A percentile compares a stretch with the other conserved stretches of the same genome.
Conservation (phyloP, 2,329 filamentous ascomycete species). For the Aaosphaeria arxii region DNA sequence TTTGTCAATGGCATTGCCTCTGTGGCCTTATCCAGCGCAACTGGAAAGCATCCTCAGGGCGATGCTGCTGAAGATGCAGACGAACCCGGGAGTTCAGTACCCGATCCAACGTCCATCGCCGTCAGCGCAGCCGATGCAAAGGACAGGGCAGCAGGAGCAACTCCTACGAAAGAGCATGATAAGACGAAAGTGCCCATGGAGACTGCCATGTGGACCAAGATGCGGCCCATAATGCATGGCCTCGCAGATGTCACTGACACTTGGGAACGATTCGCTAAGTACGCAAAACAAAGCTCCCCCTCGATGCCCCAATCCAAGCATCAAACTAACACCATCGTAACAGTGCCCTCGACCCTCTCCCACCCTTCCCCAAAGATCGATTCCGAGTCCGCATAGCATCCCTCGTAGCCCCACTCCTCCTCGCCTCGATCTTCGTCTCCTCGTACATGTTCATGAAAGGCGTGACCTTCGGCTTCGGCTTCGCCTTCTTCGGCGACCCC, state of each 20-base stretch:
- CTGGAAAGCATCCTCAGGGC: conserved; percentile 70
- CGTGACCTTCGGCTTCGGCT: conserved; percentile 64
- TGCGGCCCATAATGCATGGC: conserved; percentile 68
- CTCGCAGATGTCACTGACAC: conserved; percentile 59
- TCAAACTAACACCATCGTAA: background rate
- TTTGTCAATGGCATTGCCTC: conserved; percentile 72
- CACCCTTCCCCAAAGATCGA: conserved; percentile 45
- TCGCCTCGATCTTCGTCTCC: conserved; percentile 44
- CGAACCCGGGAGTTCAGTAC: conserved; percentile 50
- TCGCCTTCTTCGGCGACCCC: conserved; percentile 78
- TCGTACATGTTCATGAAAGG: conserved; percentile 59
- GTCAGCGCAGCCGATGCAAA: conserved; percentile 54
- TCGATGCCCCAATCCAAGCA: background rate
- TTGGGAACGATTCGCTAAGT: conserved; percentile 64
- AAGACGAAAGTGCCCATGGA: conserved; percentile 78
- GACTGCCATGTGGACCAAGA: conserved; percentile 72
- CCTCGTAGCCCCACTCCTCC: conserved; percentile 43
- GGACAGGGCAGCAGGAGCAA: conserved; percentile 50
- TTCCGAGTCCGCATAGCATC: conserved; percentile 47
- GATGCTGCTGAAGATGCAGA: conserved; percentile 49
- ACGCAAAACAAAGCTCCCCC: conserved; percentile 11
- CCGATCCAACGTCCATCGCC: conserved; percentile 60
- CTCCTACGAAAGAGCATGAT: conserved; percentile 56
- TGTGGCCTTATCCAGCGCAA: conserved; percentile 70
- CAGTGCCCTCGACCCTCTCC: conserved; percentile 46